phyloP scores from a whole-genome alignment of 2,329 filamentous ascomycete genomes.

The Westerdykella aurantiaca region DNA sequence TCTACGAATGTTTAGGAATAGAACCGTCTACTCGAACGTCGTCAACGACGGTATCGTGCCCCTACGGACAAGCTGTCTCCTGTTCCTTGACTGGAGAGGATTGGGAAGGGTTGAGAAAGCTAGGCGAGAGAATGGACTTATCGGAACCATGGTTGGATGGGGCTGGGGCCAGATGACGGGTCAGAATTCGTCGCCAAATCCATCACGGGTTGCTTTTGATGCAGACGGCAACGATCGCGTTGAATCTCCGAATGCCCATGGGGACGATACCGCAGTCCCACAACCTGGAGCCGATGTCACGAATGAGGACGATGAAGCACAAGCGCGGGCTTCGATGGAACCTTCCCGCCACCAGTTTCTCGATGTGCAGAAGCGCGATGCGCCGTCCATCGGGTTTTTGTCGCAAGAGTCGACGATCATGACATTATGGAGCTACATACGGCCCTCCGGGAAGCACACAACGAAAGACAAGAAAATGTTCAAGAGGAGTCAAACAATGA shows the following conservation, averaged over 20 bases:
- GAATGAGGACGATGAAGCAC: constrained; percentile 56
- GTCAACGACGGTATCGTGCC: constrained; percentile 98
- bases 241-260: constrained; percentile 29
- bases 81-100: constrained; percentile 96
- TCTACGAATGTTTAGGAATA: constrained; percentile 78
- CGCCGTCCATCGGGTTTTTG: constrained; percentile 7
- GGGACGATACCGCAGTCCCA: constrained; percentile 54
- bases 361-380: constrained; percentile 21
- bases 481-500: constrained; percentile 33
- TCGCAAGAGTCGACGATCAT: constrained; percentile 33
- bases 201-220: constrained; percentile 35
- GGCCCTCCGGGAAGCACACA: constrained; percentile 55
- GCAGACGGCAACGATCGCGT: constrained; percentile 25
- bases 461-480: constrained; percentile 62
- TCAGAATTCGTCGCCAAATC: constrained; percentile 57
- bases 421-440: constrained; percentile 69
- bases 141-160: constrained; percentile 88
- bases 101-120: constrained; percentile 92
- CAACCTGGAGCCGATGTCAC: constrained; percentile 63
- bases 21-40: constrained; percentile 93
- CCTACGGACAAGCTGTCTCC: constrained; percentile 85
- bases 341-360: constrained; percentile 29
- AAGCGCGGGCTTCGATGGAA: constrained; percentile 35
- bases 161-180: constrained; percentile 89
- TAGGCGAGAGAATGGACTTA: constrained; percentile 79